A percentile compares a stretch with the other conserved stretches of the same genome.
phyloP scores from a whole-genome alignment of 1,284 basidiomycete genomes.

The Ceratobasidium sp. region DNA sequence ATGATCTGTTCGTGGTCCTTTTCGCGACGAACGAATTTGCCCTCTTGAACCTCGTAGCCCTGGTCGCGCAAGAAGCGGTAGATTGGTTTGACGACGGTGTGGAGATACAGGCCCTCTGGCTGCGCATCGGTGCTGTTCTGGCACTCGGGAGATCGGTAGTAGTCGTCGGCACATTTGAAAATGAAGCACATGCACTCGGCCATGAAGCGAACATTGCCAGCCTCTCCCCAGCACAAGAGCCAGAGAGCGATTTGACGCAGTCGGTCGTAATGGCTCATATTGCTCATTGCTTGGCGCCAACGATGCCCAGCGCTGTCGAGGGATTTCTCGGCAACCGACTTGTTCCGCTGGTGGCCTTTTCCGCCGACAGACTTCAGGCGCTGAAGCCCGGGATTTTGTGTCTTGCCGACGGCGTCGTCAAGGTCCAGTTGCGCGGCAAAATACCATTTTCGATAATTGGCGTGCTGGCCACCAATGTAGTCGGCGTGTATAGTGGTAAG shows the following conservation, averaged over 20 bases:
- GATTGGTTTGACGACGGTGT: conserved; percentile 88
- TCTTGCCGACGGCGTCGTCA: conserved; percentile 93
- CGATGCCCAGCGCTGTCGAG: conserved; percentile 87
- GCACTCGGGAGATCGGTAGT: conserved; percentile 97
- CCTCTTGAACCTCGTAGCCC: conserved; percentile 95
- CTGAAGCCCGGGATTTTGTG: conserved; percentile 88
- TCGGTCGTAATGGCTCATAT: conserved; percentile 97
- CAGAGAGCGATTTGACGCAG: conserved; percentile 95
- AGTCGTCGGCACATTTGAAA: conserved; percentile 99
- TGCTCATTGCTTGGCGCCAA: conserved; percentile 98
- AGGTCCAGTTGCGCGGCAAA: conserved; percentile 98
- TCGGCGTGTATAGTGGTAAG: conserved; percentile 95
- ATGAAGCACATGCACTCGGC: conserved; percentile 98
- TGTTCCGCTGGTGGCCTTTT: conserved; percentile 59
- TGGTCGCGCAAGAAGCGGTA: conserved; percentile 97
- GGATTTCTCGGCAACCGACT: conserved; percentile 78
- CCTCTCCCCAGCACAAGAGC: conserved; percentile 97
- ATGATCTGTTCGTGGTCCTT: conserved; percentile 93
- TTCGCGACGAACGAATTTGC: conserved; percentile 92
- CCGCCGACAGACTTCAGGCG: conserved; percentile 83
- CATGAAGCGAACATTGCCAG: conserved; percentile 94
- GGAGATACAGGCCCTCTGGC: conserved; percentile 92
- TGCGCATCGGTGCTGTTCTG: conserved; percentile 93
- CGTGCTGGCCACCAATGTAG: conserved; percentile 96
- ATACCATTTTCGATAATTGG: conserved; percentile 99